phyloP scores from a whole-genome alignment of 306 rosid species.

The Prinsepia uniflora region DNA sequence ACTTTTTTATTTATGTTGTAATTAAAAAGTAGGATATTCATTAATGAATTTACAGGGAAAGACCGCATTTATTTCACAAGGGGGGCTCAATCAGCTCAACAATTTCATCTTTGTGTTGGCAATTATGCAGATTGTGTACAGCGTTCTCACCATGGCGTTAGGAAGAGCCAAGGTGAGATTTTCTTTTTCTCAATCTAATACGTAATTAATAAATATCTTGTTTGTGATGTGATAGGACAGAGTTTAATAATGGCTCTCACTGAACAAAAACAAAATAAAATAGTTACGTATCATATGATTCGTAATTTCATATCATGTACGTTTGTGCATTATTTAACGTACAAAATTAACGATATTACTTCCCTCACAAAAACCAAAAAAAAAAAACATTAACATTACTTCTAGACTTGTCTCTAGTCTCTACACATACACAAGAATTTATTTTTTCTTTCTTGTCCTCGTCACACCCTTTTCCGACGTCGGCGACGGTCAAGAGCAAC shows the following conservation, averaged over 20 bases:
- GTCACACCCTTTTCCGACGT: too few species aligned
- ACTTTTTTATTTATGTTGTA: not conserved
- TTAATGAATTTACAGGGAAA: constrained; percentile 43
- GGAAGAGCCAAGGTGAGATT: constrained; percentile 67
- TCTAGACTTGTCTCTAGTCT: not conserved
- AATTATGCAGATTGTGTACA: constrained; percentile 52
- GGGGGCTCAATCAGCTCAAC: constrained; percentile 51
- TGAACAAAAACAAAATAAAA: not conserved
- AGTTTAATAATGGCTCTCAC: not conserved
- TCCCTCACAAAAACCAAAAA: too few species aligned
- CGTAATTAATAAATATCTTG: too few species aligned
- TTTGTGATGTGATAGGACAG: not conserved
- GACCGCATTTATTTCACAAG: constrained; percentile 44
- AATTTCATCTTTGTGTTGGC: constrained; percentile 51
- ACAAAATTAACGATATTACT: too few species aligned
- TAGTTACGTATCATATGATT: not conserved
- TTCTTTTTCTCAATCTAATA: too few species aligned
- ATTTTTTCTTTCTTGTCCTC: too few species aligned
- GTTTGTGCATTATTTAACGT: not conserved
- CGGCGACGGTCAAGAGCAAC: not conserved
- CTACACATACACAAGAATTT: too few species aligned
- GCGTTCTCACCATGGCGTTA: constrained; percentile 56
- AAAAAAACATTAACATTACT: not conserved
- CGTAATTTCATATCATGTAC: too few species aligned
- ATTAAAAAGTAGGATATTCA: not conserved